phyloP scores from a whole-genome alignment of 2,329 filamentous ascomycete species.

The Sporothrix globosa region DNA sequence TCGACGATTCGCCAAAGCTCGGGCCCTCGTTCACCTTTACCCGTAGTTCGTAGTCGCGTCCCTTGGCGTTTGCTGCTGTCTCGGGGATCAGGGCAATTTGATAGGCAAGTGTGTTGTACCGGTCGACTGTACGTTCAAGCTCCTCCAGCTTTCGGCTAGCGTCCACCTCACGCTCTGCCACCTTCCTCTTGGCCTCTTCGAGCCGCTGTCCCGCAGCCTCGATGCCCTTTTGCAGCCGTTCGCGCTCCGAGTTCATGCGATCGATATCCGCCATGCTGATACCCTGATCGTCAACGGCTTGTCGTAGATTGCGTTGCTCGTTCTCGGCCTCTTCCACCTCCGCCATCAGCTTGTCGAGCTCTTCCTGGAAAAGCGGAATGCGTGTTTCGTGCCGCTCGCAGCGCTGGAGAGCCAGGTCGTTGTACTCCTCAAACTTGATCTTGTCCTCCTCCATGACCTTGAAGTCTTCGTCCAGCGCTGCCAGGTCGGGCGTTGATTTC shows the following conservation, averaged over 20 bases:
- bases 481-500: conserved; percentile 81
- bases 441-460: conserved; percentile 94
- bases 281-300: conserved; percentile 86
- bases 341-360: conserved; percentile 74
- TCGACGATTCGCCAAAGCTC: conserved; percentile 69
- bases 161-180: conserved; percentile 85
- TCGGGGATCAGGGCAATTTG: conserved; percentile 88
- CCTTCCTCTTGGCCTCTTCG: conserved; percentile 81
- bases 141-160: conserved; percentile 85
- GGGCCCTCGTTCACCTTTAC: conserved; percentile 78
- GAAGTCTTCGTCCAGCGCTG: conserved; percentile 83
- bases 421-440: conserved; percentile 94
- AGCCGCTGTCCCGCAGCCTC: conserved; percentile 74
- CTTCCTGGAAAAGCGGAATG: conserved; percentile 80
- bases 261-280: conserved; percentile 99
- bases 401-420: conserved; percentile 77
- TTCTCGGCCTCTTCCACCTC: conserved; percentile 81
- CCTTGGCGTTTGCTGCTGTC: conserved; percentile 82
- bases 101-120: conserved; percentile 92
- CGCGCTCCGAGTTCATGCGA: conserved; percentile 94
- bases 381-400: conserved; percentile 86
- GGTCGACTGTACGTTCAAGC: conserved; percentile 85
- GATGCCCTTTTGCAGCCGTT: conserved; percentile 86
- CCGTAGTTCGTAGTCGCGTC: conserved; percentile 79
- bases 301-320: conserved; percentile 78